These are phyloP conservation scores for Aulographum hederae DNA, from an alignment of 2,329 filamentous ascomycete species.

Conservation along the genomic window DNA sequence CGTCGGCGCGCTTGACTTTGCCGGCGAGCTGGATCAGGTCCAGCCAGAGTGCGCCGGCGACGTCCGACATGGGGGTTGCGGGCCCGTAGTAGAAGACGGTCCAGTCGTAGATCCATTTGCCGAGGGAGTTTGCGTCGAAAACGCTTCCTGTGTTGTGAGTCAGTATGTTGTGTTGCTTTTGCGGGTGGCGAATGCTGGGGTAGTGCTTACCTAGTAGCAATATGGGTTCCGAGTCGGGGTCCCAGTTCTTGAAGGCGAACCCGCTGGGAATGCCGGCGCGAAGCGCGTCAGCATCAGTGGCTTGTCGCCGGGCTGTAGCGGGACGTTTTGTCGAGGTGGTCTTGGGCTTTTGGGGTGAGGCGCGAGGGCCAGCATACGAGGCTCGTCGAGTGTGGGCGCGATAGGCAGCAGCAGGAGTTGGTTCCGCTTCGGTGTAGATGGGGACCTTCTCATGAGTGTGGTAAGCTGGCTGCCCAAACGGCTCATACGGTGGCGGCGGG, in stretches of 20 bases:
- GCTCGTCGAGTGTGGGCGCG: conserved; percentile 33
- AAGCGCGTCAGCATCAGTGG: conserved; percentile 46
- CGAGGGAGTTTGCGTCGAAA: conserved; percentile 91
- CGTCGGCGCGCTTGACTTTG: conserved; percentile 83
- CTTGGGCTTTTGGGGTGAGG: conserved; percentile 22
- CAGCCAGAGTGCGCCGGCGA: conserved; percentile 90
- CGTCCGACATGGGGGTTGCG: conserved; percentile 66
- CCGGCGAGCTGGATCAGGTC: conserved; percentile 83
- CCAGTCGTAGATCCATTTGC: conserved; percentile 99
- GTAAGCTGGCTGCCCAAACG: too few species aligned
- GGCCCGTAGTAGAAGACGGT: conserved; percentile 80
- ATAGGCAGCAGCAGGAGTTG: too few species aligned
- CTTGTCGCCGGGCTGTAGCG: too few species aligned
- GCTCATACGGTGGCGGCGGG: conserved; percentile 19
- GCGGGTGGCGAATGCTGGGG: too few species aligned
- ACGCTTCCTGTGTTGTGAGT: too few species aligned
- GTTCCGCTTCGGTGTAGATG: too few species aligned
- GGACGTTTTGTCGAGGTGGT: conserved; percentile 16
- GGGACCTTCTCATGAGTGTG: too few species aligned
- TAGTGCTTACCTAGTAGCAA: conserved; percentile 78
- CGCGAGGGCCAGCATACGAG: conserved; percentile 30
- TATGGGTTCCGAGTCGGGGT: conserved; percentile 83
- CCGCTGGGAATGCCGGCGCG: conserved; percentile 60
- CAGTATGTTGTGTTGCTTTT: too few species aligned
- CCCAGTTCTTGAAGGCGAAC: conserved; percentile 97